Conservation (phyloP, 169 alveolate species). For the Eimeria acervulina region DNA sequence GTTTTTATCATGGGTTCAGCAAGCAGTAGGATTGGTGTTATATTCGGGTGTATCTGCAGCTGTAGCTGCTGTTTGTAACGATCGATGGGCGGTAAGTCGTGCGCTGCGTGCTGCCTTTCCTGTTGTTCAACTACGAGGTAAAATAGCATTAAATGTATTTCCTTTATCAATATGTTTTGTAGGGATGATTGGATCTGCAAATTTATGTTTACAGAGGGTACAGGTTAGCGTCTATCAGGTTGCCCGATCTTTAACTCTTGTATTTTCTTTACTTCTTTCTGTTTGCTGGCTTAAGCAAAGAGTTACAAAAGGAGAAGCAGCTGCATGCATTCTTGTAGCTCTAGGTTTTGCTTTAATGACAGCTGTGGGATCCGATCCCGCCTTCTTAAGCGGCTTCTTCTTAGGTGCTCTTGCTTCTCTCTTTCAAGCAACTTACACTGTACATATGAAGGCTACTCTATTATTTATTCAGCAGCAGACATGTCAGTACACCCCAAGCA, state of each 20-base stretch:
- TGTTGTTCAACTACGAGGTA: slow-evolving; percentile 2
- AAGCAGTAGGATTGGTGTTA: slow-evolving; percentile 73
- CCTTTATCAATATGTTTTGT: slow-evolving; percentile 86
- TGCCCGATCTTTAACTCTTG: slow-evolving; percentile 87
- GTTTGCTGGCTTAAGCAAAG: slow-evolving; percentile 83
- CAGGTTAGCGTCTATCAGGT: slow-evolving; percentile 88
- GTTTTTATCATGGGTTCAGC: slow-evolving; percentile 85
- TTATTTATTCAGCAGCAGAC: slow-evolving; percentile 4
- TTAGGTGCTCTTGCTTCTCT: slow-evolving; percentile 86
- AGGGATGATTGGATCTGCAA: slow-evolving; percentile 86
- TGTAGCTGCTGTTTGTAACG: background rate
- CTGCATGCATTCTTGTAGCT: slow-evolving; percentile 86
- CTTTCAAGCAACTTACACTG: slow-evolving; percentile 87
- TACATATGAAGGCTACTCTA: slow-evolving; percentile 85
- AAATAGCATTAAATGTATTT: slow-evolving; percentile 47
- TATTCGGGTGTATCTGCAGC: slow-evolving; percentile 6
- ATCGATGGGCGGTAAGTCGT: background rate
- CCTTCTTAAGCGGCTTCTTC: slow-evolving; percentile 81
- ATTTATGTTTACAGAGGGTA: slow-evolving; percentile 85
- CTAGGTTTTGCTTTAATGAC: slow-evolving; percentile 83
- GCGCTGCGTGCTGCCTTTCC: background rate
- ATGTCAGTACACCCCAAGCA: no score
- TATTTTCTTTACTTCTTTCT: slow-evolving; percentile 85
- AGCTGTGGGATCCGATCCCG: slow-evolving; percentile 85
- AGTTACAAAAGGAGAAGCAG: slow-evolving; percentile 71